Conservation (phyloP, 208 protist genomes). For the Trypanosoma theileri region DNA sequence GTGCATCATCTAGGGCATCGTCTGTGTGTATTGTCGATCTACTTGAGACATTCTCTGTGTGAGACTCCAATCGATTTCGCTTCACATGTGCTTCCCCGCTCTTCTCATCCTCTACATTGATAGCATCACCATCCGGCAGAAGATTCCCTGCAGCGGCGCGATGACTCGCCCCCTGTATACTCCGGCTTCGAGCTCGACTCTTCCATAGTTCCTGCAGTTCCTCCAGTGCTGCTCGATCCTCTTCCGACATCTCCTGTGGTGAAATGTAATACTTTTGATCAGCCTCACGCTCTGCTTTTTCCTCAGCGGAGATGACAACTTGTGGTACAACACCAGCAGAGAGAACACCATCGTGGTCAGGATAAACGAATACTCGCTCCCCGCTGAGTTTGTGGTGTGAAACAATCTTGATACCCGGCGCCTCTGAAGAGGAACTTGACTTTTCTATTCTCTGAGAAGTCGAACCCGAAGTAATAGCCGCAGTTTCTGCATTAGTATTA, state of each 20-base stretch:
- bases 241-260: constrained; percentile 52
- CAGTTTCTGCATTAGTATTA: not conserved
- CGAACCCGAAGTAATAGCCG: not conserved
- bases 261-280: constrained; percentile 54
- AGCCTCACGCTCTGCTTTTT: constrained; percentile 52
- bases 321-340: constrained; percentile 73
- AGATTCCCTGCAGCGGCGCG: constrained; percentile 32
- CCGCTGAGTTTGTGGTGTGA: constrained; percentile 86
- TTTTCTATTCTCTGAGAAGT: not conserved
- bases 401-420: constrained; percentile 68
- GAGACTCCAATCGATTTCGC: constrained; percentile 1
- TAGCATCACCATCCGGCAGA: constrained; percentile 3
- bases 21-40: constrained; percentile 33
- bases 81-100: constrained; percentile 5
- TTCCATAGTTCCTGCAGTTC: constrained; percentile 82
- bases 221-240: constrained; percentile 78
- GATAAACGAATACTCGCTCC: constrained; percentile 66
- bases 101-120: not conserved
- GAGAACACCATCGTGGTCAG: constrained; percentile 87
- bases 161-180: constrained; percentile 53
- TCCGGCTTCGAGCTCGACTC: constrained; percentile 57
- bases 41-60: constrained; percentile 22
- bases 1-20: constrained; percentile 55
- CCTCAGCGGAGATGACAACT: constrained; percentile 67
- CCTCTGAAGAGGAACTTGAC: not conserved